These are phyloP conservation scores for Skeletonema costatum DNA, from an alignment of 108 stramenopile species.

Conservation along the genomic window DNA sequence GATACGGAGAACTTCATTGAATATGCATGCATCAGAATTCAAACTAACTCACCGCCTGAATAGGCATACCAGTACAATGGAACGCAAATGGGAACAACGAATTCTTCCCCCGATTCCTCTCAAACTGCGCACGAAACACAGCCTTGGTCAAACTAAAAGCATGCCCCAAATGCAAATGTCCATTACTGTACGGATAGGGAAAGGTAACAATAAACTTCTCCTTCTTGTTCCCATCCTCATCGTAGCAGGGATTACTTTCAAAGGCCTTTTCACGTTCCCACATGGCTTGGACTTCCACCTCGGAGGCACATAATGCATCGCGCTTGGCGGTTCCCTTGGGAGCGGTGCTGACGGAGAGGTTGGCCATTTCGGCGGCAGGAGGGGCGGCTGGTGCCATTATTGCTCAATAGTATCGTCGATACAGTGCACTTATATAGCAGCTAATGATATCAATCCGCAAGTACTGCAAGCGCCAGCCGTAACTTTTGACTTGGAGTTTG, in stretches of 20 bases:
- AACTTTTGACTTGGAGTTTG: not conserved
- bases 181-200: constrained; percentile 99
- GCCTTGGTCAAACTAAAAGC: constrained; percentile 98
- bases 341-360: constrained; percentile 35
- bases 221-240: constrained; percentile 23
- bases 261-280: constrained; percentile 82
- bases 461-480: not conserved
- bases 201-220: constrained; percentile 97
- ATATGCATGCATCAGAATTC: not conserved
- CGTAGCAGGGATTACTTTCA: constrained; percentile 61
- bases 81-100: constrained; percentile 98
- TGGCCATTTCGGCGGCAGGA: constrained; percentile 19
- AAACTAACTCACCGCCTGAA: constrained; percentile 86
- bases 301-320: constrained; percentile 77
- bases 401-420: not conserved
- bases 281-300: constrained; percentile 71
- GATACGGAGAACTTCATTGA: not conserved
- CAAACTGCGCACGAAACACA: constrained; percentile 91
- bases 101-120: constrained; percentile 93
- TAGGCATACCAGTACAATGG: constrained; percentile 99
- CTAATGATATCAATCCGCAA: too few species aligned
- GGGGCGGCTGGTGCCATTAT: constrained; percentile 15
- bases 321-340: constrained; percentile 82
- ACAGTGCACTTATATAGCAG: not conserved
- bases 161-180: constrained; percentile 97